Evolutionary conservation across 2,329 filamentous ascomycete species (phyloP), one percentile per base, ranked within the genome.

Genomic region (Rachicladosporium sp.): DNA sequence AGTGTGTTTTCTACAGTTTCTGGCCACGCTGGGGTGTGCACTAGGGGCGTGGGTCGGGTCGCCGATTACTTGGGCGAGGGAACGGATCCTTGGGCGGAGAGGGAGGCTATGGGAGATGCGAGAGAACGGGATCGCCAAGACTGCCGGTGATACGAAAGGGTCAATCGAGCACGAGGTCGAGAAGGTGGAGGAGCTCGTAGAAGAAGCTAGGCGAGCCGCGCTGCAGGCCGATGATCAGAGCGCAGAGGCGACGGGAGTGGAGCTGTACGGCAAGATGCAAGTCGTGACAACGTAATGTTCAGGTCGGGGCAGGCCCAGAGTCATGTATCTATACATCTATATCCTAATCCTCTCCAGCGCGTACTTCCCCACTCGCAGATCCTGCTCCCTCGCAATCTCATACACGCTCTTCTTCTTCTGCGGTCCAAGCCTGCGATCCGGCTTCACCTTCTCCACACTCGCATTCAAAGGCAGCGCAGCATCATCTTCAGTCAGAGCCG

Each of bases 311-410:
- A 7, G 23, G 7, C 23, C 7, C 23, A 8, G 23, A 27, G 23
- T 6, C 23, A 27, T 7, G 5, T 27, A 6, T 27, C 6, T 6
- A 27, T 23, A 21, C 6, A 6, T 31, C 38, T 41, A 52, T 9
- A 52, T 44, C 27, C 50, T 46, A 51, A 93, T 78, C 61, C 77
- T 76, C 65, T 94, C 86, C 48, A 89, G 71, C 35, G 82, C 85
- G 64, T 95, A 94, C 49, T 80, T 76, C 41, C 82, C 82, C 45
- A 88, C 80, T 57, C 79, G 80, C 64, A 83, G 82, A 56, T 82
- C 85, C 55, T 82, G 76, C 58, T 93, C 63, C 60, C 82, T 76
- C 11, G 82, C 84, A 43, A 80, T 78, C 64, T 93, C 82, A 59
- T 86, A 70, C 50, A 66, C 69, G 50, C 71, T 86, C 50, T 84